A percentile compares a stretch with the other conserved stretches of the same genome.
phyloP scores from a whole-genome alignment of 2,329 filamentous ascomycete species.

The Colletotrichum spaethianum region DNA sequence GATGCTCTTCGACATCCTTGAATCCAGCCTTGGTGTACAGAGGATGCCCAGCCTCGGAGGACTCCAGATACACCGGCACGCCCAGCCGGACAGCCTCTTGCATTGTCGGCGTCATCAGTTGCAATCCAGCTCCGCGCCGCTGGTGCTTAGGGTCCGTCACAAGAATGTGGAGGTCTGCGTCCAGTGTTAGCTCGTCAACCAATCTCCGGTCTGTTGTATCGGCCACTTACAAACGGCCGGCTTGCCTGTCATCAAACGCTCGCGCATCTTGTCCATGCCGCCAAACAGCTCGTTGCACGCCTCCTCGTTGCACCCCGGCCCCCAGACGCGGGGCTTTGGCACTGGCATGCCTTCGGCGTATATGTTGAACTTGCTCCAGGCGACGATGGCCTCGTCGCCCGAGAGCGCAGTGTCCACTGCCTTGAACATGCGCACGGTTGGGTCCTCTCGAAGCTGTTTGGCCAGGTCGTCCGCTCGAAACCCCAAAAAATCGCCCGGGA shows the following conservation, averaged over 20 bases:
- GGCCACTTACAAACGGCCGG: constrained; percentile 53
- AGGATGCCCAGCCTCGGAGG: constrained; percentile 49
- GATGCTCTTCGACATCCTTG: constrained; percentile 45
- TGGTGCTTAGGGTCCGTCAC: constrained; percentile 56
- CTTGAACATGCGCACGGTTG: constrained; percentile 33
- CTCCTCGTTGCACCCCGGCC: constrained; percentile 51
- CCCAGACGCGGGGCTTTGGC: constrained; percentile 45
- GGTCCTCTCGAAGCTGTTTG: constrained; percentile 39
- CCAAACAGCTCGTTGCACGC: constrained; percentile 51
- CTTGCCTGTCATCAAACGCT: constrained; percentile 50
- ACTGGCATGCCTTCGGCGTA: constrained; percentile 47
- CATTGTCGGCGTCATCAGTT: constrained; percentile 53
- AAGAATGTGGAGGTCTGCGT: constrained; percentile 54
- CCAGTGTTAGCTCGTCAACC: constrained; percentile 8
- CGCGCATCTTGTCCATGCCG: constrained; percentile 49
- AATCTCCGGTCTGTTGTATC: background rate
- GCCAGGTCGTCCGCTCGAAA: constrained; percentile 44
- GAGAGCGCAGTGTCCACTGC: constrained; percentile 40
- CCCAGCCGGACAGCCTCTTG: constrained; percentile 54
- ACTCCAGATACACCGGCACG: constrained; percentile 55
- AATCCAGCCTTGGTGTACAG: constrained; percentile 56
- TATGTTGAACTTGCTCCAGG: constrained; percentile 55
- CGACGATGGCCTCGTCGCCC: constrained; percentile 48
- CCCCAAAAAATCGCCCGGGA: constrained; percentile 45
- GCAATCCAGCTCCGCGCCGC: constrained; percentile 51